Evolutionary conservation across 75 land plant species (phyloP).

Genomic region (Ceratopteris richardii): DNA sequence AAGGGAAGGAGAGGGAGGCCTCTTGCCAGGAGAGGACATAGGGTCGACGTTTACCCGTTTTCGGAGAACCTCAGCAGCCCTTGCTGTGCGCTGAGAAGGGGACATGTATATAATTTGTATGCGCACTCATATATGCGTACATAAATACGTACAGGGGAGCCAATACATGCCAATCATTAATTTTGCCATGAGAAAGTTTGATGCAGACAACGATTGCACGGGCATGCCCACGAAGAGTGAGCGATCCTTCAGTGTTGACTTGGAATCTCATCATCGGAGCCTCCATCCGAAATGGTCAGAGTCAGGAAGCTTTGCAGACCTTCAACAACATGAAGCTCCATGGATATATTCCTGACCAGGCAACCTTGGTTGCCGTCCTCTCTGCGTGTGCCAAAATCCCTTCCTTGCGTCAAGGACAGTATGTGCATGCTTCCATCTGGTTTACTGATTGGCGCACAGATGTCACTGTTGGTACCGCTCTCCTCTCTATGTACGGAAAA

Average conservation of each 20-base stretch:
- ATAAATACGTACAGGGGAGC: too few relatives aligned
- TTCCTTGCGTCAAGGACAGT: background rate
- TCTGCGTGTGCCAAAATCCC: too few relatives aligned
- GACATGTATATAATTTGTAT: too few relatives aligned
- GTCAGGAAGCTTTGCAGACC: background rate
- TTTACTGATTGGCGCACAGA: background rate
- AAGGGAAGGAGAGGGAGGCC: too few relatives aligned
- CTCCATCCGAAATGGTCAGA: background rate
- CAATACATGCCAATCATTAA: too few relatives aligned
- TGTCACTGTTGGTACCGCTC: slow-evolving; percentile 6
- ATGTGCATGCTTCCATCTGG: background rate
- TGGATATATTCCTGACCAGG: background rate
- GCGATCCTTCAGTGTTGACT: background rate
- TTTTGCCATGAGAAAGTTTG: too few relatives aligned
- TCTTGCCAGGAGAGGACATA: too few relatives aligned
- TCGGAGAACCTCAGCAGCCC: too few relatives aligned
- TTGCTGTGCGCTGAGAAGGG: too few relatives aligned
- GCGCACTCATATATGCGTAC: too few relatives aligned
- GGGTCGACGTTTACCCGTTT: too few relatives aligned
- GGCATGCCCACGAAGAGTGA: background rate
- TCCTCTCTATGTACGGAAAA: slow-evolving; percentile 7
- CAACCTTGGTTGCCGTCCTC: background rate
- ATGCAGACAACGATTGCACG: too few relatives aligned
- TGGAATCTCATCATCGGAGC: background rate
- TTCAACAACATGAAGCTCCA: background rate